phyloP scores from a whole-genome alignment of 495 filamentous ascomycete genomes.

The Penicillium roqueforti region DNA sequence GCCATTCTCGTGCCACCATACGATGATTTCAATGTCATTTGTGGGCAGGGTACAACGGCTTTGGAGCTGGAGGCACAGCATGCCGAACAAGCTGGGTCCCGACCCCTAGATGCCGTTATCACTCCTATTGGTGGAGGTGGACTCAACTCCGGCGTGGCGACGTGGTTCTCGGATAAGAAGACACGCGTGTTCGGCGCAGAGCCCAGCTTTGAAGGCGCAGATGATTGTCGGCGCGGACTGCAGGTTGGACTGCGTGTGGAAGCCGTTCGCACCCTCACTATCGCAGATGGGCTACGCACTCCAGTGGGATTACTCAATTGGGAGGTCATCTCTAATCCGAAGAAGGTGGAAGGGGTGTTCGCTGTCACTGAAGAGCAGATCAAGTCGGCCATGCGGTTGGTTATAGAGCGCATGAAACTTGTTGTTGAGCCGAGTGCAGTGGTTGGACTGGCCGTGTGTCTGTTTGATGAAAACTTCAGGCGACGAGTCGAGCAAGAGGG shows the following conservation, averaged over 20 bases:
- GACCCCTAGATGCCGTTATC: conserved; percentile 69
- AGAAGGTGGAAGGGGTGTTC: conserved; percentile 70
- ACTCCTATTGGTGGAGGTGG: conserved; percentile 87
- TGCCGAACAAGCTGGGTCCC: conserved; percentile 25
- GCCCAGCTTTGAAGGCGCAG: conserved; percentile 76
- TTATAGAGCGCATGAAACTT: conserved; percentile 87
- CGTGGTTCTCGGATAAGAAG: conserved; percentile 63
- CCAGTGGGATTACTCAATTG: conserved; percentile 76
- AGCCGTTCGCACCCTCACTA: conserved; percentile 68
- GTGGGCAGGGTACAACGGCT: conserved; percentile 85
- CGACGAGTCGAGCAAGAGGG: conserved; percentile 63
- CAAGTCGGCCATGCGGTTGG: conserved; percentile 66
- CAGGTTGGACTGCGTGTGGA: conserved; percentile 56
- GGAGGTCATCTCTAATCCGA: conserved; percentile 69
- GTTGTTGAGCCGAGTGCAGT: conserved; percentile 88
- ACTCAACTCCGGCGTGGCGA: conserved; percentile 77
- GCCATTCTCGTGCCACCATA: conserved; percentile 84
- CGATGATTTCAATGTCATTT: conserved; percentile 84
- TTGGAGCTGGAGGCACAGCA: conserved; percentile 79
- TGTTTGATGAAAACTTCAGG: conserved; percentile 85
- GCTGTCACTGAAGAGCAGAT: conserved; percentile 82
- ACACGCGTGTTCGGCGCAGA: conserved; percentile 85
- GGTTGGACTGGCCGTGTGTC: conserved; percentile 74
- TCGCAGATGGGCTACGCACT: conserved; percentile 87
- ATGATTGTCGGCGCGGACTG: conserved; percentile 73